Evolutionary conservation across 257 asterid species (phyloP), one percentile per base, ranked within the genome.

Genomic region (Solanum appendiculatum): DNA sequence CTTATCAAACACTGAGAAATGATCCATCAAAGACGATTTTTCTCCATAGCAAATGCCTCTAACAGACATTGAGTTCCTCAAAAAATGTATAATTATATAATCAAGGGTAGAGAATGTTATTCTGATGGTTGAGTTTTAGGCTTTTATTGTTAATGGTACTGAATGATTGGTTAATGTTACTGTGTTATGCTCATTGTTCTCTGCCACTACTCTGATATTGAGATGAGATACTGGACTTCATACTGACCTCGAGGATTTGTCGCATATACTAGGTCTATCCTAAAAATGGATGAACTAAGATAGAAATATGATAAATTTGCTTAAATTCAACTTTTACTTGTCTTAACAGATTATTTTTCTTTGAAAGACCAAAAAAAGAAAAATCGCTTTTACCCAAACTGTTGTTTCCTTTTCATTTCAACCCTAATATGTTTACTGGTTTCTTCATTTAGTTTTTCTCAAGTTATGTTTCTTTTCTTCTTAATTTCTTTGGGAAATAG

Each of bases 401-500:
- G 12, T 29, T 29, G 11, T 81, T 29, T 48, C 42, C 44, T 81
- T 81, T 81, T 48, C 44, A 29, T 46, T 20, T 48, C 29, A 20
- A 48, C 48, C 69, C 16, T 16, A 54, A 29, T 42, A 44, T 48
- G 34, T 27, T 85, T 33, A 44, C 27, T 33, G 37, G 23, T 31
- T 70, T 23, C 20, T 46, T 86, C 34, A 16, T 40, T 85, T 27
- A 6, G 27, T 64, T 84, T 37, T 48, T 29, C 29, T 27, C 44
- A 46, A 5, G 29, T 18, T 75, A 21, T 3, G 25, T 16, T 64
- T 60, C 60, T 63, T 84, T 63, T 84, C 40, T 64, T 66, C 63
- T 40, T 10, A 40, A 40, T 66, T 66, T 14, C 39, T 90, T 85
- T 20, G 88, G 88, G 80, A 7, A 39, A 34, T 85, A 96, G 99